phyloP scores from a whole-genome alignment of 805 yeast genomes.

The Lachancea sp. region DNA sequence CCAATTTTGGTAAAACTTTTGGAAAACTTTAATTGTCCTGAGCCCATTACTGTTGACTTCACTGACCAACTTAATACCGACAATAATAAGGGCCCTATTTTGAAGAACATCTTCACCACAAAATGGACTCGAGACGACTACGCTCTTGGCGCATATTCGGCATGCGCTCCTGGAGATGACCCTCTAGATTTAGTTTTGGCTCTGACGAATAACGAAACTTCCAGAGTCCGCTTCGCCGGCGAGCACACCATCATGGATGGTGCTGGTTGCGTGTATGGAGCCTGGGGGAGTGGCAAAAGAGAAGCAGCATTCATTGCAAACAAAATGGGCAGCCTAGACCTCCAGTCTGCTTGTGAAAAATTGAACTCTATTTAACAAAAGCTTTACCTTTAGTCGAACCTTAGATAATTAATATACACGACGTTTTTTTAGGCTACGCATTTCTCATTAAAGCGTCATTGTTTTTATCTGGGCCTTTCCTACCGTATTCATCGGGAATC shows the following conservation, averaged over 20 bases:
- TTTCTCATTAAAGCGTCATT: slow-evolving; percentile 5
- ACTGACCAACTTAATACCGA: slow-evolving; percentile 1
- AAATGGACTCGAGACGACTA: slow-evolving; percentile 79
- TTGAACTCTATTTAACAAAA: neutral
- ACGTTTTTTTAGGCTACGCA: neutral
- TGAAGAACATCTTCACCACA: slow-evolving; percentile 43
- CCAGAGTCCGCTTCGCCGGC: slow-evolving; percentile 72
- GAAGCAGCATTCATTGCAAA: slow-evolving; percentile 40
- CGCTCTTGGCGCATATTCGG: slow-evolving; percentile 76
- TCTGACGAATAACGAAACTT: slow-evolving; percentile 51
- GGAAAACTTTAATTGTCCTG: slow-evolving; percentile 14
- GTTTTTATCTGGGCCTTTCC: neutral
- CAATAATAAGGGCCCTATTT: slow-evolving; percentile 28
- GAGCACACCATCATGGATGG: slow-evolving; percentile 85
- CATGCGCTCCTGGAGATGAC: slow-evolving; percentile 61
- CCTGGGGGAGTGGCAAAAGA: slow-evolving; percentile 69
- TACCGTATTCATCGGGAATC: slow-evolving; percentile 12
- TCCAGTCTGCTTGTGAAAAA: no score
- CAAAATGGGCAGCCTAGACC: slow-evolving; percentile 1
- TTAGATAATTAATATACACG: neutral
- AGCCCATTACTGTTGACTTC: slow-evolving; percentile 12
- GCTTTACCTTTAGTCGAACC: neutral
- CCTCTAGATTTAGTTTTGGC: slow-evolving; percentile 58
- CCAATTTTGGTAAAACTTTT: slow-evolving; percentile 38
- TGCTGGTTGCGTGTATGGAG: slow-evolving; percentile 90